Conservation (phyloP, 2,329 filamentous ascomycete genomes). For the Diaporthe sp. region DNA sequence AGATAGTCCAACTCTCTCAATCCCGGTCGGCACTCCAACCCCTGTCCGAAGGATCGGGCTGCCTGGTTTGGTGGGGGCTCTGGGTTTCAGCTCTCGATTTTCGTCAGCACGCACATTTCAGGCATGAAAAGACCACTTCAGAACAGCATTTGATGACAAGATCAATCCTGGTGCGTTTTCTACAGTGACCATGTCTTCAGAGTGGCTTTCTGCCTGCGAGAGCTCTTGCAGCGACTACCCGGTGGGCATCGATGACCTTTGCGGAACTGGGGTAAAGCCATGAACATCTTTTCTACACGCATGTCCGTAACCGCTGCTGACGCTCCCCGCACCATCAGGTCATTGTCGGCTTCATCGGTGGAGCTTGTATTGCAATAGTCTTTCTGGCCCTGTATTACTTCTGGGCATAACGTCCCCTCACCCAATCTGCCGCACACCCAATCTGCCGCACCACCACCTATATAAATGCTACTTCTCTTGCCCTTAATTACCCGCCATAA, state of each 20-base stretch:
- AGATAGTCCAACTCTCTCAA: no score
- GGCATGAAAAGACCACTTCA: not conserved
- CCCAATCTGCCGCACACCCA: no score
- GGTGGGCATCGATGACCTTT: constrained; percentile 6
- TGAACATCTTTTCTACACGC: not conserved
- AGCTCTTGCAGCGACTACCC: not conserved
- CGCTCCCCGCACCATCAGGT: not conserved
- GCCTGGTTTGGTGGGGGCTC: no score
- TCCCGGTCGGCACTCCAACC: no score
- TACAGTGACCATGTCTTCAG: not conserved
- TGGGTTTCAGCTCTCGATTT: no score
- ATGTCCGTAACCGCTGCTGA: not conserved
- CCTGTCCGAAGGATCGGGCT: no score
- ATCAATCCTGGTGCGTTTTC: not conserved
- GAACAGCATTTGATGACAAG: not conserved
- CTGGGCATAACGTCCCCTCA: no score
- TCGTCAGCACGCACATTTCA: not conserved
- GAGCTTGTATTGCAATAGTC: not conserved
- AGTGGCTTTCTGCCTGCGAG: constrained; percentile 1
- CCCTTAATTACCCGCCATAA: no score
- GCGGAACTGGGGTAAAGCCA: not conserved
- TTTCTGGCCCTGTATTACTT: not conserved
- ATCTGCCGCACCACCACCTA: no score
- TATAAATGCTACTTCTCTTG: no score
- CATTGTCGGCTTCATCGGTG: not conserved